Percentiles rank a stretch among this genome's conserved stretches.
These are phyloP conservation scores for Chaetothyriales sp. DNA, from an alignment of 2,329 filamentous ascomycete genomes.

Conservation along the genomic window DNA sequence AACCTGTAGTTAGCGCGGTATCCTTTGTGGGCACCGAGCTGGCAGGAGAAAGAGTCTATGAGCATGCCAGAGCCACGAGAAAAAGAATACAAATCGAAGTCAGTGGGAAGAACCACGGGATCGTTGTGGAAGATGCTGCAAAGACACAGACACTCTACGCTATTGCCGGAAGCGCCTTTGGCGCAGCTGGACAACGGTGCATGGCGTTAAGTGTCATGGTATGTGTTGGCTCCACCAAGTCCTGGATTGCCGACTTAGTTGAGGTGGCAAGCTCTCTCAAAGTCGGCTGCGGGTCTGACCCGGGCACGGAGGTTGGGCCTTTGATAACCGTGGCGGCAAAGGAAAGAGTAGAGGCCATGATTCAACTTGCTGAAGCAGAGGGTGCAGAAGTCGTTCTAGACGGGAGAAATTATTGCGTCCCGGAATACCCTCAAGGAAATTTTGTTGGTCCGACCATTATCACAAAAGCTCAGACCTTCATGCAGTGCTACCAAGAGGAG, in stretches of 20 bases:
- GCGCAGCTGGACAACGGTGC: background rate
- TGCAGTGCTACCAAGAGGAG: constrained; percentile 47
- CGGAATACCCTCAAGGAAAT: constrained; percentile 36
- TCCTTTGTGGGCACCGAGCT: constrained; percentile 44
- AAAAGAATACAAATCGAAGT: constrained; percentile 52
- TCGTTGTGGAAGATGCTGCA: constrained; percentile 26
- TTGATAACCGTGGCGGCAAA: constrained; percentile 43
- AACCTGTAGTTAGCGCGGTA: constrained; percentile 44
- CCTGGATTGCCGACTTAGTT: constrained; percentile 39
- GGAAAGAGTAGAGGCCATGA: constrained; percentile 41
- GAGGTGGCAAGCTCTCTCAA: constrained; percentile 38
- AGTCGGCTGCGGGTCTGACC: constrained; percentile 42
- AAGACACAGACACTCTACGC: constrained; percentile 26
- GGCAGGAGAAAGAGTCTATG: constrained; percentile 48
- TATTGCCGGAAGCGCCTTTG: constrained; percentile 9
- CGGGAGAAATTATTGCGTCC: constrained; percentile 17
- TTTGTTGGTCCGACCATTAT: constrained; percentile 59
- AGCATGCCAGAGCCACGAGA: constrained; percentile 43
- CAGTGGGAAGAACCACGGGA: constrained; percentile 42
- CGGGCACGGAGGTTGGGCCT: constrained; percentile 44
- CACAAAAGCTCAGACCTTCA: constrained; percentile 42
- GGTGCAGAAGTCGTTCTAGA: constrained; percentile 47
- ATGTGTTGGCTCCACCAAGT: constrained; percentile 23
- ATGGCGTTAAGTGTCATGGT: constrained; percentile 30
- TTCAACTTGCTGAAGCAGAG: constrained; percentile 48